These are phyloP conservation scores for Talaromyces verruculosus DNA, from an alignment of 2,329 filamentous ascomycete species.

Conservation along the genomic window DNA sequence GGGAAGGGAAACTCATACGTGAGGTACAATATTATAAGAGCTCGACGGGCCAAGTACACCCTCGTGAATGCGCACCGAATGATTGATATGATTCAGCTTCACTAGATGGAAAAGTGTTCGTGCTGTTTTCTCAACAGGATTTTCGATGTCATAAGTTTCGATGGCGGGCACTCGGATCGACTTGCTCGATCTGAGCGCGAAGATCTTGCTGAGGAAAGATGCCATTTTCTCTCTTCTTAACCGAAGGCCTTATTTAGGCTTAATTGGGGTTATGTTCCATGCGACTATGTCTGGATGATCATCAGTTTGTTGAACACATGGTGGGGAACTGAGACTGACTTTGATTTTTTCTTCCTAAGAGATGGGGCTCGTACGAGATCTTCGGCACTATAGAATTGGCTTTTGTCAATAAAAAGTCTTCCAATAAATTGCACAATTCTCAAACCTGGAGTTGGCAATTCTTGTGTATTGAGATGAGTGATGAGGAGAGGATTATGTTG, in stretches of 20 bases:
- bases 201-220: conserved; percentile 17
- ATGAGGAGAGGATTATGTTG: conserved; percentile 14
- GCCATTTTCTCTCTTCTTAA: not conserved
- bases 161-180: conserved; percentile 62
- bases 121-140: conserved; percentile 71
- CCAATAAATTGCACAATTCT: too few species aligned
- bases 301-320: not conserved
- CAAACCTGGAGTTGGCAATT: not conserved
- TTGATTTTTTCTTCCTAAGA: too few species aligned
- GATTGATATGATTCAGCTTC: conserved; percentile 86
- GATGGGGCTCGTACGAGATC: too few species aligned
- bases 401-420: too few species aligned
- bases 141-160: conserved; percentile 76
- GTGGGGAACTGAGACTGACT: not conserved
- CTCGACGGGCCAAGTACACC: conserved; percentile 42
- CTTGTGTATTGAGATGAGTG: not conserved
- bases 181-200: conserved; percentile 4
- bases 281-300: not conserved
- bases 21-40: conserved; percentile 81
- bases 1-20: conserved; percentile 51
- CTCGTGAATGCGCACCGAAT: conserved; percentile 77
- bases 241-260: not conserved
- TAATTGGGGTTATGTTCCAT: not conserved
- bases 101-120: conserved; percentile 86
- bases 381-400: too few species aligned